phyloP scores from a whole-genome alignment of 306 rosid species.

The Benincasa hispida region DNA sequence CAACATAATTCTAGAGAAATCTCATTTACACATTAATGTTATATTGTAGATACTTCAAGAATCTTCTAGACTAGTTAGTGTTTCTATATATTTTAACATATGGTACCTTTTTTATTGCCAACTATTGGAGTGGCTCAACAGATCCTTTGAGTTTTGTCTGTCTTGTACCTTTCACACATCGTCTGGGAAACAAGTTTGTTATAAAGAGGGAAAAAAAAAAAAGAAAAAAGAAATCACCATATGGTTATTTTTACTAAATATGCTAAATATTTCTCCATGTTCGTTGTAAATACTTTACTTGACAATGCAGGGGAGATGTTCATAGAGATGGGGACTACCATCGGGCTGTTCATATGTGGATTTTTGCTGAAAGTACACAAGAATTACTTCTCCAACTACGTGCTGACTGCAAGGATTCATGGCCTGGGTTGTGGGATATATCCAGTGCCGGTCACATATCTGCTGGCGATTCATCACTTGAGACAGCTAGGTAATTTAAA shows the following conservation, averaged over 20 bases:
- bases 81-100: too few relatives aligned
- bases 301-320: constrained; percentile 36
- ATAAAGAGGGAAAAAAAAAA: too few relatives aligned
- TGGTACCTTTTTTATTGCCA: too few relatives aligned
- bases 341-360: constrained; percentile 88
- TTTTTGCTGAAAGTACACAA: constrained; percentile 68
- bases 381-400: constrained; percentile 75
- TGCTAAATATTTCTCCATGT: background rate
- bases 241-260: background rate
- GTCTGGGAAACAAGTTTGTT: background rate
- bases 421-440: constrained; percentile 84
- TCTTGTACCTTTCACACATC: too few relatives aligned
- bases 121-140: too few relatives aligned
- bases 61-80: too few relatives aligned
- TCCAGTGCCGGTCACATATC: constrained; percentile 92
- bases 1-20: too few relatives aligned
- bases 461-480: constrained; percentile 66
- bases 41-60: too few relatives aligned
- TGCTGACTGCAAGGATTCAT: constrained; percentile 71
- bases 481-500: constrained; percentile 70
- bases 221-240: background rate
- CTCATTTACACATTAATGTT: too few relatives aligned
- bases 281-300: background rate
- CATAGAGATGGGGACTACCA: constrained; percentile 96
- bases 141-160: too few relatives aligned